Conservation (phyloP, 2,329 filamentous ascomycete genomes). For the Colletotrichum musicola region DNA sequence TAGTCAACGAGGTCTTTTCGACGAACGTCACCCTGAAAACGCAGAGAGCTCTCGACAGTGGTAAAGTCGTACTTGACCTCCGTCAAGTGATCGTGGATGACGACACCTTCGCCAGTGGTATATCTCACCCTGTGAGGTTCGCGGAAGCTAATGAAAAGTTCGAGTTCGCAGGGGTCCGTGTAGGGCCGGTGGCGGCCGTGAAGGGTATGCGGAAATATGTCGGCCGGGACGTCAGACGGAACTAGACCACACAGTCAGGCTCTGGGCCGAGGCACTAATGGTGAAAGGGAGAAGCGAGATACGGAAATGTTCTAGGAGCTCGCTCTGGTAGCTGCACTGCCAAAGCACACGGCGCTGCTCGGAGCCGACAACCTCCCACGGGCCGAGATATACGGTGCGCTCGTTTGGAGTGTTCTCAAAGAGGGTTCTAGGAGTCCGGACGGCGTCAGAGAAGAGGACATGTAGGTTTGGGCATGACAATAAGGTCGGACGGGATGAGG, state of each 20-base stretch:
- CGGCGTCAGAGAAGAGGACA: constrained; percentile 27
- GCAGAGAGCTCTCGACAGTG: constrained; percentile 59
- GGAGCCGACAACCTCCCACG: constrained; percentile 63
- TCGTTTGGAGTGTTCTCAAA: constrained; percentile 63
- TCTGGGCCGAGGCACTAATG: background rate
- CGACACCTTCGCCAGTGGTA: constrained; percentile 58
- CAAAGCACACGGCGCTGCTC: constrained; percentile 64
- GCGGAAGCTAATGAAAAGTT: constrained; percentile 61
- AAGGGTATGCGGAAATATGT: constrained; percentile 62
- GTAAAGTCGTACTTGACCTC: constrained; percentile 66
- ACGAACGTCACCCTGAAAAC: constrained; percentile 63
- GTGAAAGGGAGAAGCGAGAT: constrained; percentile 42
- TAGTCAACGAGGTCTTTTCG: constrained; percentile 62
- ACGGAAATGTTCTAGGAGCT: constrained; percentile 65
- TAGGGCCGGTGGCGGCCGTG: constrained; percentile 65
- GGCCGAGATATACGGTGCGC: constrained; percentile 64
- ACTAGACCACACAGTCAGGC: constrained; percentile 49
- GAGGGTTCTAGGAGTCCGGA: constrained; percentile 55
- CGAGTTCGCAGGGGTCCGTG: constrained; percentile 62
- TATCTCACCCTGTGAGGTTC: constrained; percentile 63
- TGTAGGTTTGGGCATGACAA: background rate
- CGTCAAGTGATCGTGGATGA: constrained; percentile 62
- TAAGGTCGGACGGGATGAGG: constrained; percentile 1
- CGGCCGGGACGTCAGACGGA: constrained; percentile 58
- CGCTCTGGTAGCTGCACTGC: constrained; percentile 66